Evolutionary conservation across 495 filamentous ascomycete species (phyloP).

Genomic region (Aspergillus wentii): DNA sequence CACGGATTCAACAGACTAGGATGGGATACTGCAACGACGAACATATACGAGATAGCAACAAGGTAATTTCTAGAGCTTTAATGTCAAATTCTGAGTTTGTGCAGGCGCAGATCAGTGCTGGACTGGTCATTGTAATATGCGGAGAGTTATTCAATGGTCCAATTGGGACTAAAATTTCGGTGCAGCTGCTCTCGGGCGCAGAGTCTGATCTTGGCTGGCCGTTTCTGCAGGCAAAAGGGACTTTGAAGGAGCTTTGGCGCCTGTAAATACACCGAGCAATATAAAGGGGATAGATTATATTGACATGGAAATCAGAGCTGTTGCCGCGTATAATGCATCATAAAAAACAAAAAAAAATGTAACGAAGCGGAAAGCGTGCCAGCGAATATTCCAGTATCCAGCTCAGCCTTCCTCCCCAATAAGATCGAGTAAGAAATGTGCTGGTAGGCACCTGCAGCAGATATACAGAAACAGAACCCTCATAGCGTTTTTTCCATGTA

Average conservation of each 20-base stretch:
- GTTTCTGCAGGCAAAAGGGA: conserved; percentile 1
- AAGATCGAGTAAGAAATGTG: too few species aligned
- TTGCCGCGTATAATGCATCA: too few species aligned
- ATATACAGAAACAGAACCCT: too few species aligned
- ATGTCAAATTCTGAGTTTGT: background rate
- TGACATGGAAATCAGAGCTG: too few species aligned
- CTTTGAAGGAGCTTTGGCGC: conserved; percentile 1
- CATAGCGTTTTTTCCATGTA: too few species aligned
- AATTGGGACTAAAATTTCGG: background rate
- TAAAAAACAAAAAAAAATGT: too few species aligned
- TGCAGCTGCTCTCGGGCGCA: background rate
- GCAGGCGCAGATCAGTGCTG: background rate
- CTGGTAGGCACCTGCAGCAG: too few species aligned
- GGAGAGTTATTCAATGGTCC: conserved; percentile 1
- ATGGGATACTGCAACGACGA: conserved; percentile 1
- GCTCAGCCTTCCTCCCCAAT: too few species aligned
- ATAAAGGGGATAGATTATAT: too few species aligned
- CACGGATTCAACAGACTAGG: background rate
- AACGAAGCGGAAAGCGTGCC: too few species aligned
- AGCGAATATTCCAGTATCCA: too few species aligned
- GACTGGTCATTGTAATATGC: conserved; percentile 1
- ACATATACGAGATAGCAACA: background rate
- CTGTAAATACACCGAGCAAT: too few species aligned
- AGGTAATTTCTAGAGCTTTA: background rate
- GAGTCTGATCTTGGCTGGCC: conserved; percentile 2